These are phyloP conservation scores for Hypoxylon sp. DNA, from an alignment of 2,329 filamentous ascomycete species.

Conservation along the genomic window DNA sequence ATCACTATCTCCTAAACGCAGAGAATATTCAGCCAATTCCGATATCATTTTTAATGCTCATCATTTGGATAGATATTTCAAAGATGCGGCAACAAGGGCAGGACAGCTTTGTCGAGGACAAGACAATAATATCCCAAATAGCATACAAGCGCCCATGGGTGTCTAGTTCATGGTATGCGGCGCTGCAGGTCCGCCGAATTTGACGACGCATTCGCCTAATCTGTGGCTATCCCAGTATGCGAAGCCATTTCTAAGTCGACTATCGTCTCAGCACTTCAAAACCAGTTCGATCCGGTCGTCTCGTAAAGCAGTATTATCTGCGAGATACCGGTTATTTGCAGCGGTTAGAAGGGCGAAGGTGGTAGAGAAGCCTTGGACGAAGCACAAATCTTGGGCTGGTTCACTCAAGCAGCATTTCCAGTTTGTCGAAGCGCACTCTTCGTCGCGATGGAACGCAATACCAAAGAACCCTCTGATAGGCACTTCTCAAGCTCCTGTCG, in stretches of 20 bases:
- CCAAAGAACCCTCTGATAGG: not conserved
- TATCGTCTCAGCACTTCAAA: not conserved
- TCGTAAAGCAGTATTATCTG: not conserved
- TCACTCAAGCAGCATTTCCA: slow-evolving; percentile 8
- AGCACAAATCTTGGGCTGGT: not conserved
- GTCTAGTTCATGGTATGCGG: not conserved
- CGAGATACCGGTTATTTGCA: not conserved
- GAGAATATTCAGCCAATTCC: not conserved
- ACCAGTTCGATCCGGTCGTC: not conserved
- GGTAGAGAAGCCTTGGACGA: not conserved
- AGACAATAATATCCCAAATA: not conserved
- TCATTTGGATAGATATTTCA: slow-evolving; percentile 4
- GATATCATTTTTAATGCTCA: not conserved
- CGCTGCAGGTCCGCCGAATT: not conserved
- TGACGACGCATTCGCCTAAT: not conserved
- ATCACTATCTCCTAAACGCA: not conserved
- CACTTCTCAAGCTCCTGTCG: not conserved
- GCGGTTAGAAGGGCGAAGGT: not conserved
- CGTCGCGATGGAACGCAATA: not conserved
- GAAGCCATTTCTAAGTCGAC: not conserved
- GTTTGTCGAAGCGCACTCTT: not conserved
- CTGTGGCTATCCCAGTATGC: not conserved
- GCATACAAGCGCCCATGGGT: not conserved
- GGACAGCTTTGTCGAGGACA: not conserved
- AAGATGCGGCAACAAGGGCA: not conserved